Evolutionary conservation across 2,329 filamentous ascomycete species (phyloP), one percentile per base, ranked within the genome.

Genomic region (Exophiala bonariae): DNA sequence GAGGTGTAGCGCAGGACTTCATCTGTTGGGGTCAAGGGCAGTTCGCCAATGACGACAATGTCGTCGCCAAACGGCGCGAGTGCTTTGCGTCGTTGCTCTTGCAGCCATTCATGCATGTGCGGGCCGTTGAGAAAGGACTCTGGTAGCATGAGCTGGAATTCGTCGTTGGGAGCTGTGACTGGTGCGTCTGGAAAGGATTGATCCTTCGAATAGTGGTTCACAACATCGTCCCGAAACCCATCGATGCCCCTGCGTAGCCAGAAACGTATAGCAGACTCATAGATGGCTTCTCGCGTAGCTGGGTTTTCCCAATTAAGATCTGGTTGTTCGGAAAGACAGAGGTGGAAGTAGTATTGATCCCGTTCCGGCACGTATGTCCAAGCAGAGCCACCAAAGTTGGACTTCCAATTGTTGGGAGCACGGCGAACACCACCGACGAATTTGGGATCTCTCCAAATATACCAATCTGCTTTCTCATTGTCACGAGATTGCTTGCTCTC

Each of bases 261-360:
- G 61, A 89, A 90, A 33, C 77, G 74, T 78, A 89, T 85, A 1
- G 82, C 72, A 6, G 73, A 75, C 23, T 84, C 74, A 63, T 87
- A 86, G 16, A 88, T 79, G 6, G 85, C 85, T 26, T 76, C 66
- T 3, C 86, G 76, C 0, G 81, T 77, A 16, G 76, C 77, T 0
- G 72, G 67, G 45, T 82, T 85, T 59, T 89, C 83, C 85, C 85
- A 90, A 64, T 90, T 90, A 10, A 90, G 71, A 57, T 90, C 87
- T 0, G 87, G 86, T 63, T 89, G 86, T 52, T 85, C 78, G 5
- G 77, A 76, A 7, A 81, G 79, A 62, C 87, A 90, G 10, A 90
- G 73, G 52, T 85, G 81, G 1, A 89, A 76, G 59, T 86, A 89
- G 61, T 87, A 89, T 63, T 89, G 31, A 13, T 46, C 30, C 17